A percentile compares a stretch with the other conserved stretches of the same genome.
These are phyloP conservation scores for Fistulinella prunicolor DNA, from an alignment of 768 basidiomycete species.

Conservation along the genomic window DNA sequence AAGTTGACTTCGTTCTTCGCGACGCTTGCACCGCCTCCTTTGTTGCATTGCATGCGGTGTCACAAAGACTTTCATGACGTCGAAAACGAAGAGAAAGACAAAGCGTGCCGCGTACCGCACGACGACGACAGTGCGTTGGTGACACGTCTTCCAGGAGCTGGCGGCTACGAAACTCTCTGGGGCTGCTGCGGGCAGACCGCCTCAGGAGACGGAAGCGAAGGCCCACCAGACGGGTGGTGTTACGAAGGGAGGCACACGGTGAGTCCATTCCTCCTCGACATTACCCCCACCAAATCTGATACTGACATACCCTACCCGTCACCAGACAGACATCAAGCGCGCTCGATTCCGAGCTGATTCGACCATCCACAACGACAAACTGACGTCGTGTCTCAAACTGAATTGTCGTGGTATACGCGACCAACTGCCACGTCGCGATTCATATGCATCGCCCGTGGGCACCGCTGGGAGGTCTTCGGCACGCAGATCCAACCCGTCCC, in stretches of 20 bases:
- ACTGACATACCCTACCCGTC: not conserved
- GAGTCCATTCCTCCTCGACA: conserved; percentile 1
- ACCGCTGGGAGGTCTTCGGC: conserved; percentile 9
- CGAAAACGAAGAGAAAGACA: conserved; percentile 60
- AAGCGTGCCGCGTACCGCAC: conserved; percentile 66
- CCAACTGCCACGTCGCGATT: conserved; percentile 10
- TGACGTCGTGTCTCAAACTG: conserved; percentile 53
- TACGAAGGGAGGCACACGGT: conserved; percentile 80
- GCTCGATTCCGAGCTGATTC: conserved; percentile 80
- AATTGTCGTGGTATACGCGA: conserved; percentile 50
- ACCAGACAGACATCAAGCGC: conserved; percentile 67
- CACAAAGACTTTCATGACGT: conserved; percentile 68
- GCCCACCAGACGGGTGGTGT: conserved; percentile 85
- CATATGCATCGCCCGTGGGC: conserved; percentile 2
- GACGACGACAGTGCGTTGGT: conserved; percentile 81
- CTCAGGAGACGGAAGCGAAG: conserved; percentile 76
- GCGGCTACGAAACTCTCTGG: conserved; percentile 56
- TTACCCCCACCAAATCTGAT: not conserved
- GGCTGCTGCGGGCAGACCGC: conserved; percentile 71
- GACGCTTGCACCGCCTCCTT: conserved; percentile 60
- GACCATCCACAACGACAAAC: conserved; percentile 60
- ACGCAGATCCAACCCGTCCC: conserved; percentile 25
- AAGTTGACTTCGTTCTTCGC: conserved; percentile 59
- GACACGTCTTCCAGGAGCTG: conserved; percentile 47
- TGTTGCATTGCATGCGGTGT: conserved; percentile 72